Evolutionary conservation across 140 eudicot genomes (phyloP).

Genomic region (Ambrosia hybrid): DNA sequence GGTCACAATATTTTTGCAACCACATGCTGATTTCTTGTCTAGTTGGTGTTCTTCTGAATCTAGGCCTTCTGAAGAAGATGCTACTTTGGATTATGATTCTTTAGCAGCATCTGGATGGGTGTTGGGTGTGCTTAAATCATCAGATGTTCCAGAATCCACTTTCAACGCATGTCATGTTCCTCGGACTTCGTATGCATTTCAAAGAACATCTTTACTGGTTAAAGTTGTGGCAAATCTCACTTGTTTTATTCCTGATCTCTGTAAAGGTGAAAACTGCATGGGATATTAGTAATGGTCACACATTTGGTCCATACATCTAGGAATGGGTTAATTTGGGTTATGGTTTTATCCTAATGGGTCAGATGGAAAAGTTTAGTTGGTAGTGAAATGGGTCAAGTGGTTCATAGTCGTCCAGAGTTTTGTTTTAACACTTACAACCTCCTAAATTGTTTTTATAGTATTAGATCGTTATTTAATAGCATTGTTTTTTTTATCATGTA

Average conservation of each 20-base stretch:
- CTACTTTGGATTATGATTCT: constrained; percentile 75
- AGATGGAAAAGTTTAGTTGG: not conserved
- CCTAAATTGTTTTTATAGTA: not conserved
- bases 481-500: not conserved
- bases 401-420: not conserved
- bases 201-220: constrained; percentile 84
- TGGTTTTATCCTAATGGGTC: not conserved
- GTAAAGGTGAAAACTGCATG: constrained; percentile 62
- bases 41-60: constrained; percentile 93
- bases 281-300: not conserved
- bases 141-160: constrained; percentile 46
- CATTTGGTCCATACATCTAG: not conserved
- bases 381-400: not conserved
- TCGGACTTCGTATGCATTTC: constrained; percentile 79
- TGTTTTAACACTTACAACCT: no score
- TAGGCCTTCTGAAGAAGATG: constrained; percentile 74
- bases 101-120: constrained; percentile 63
- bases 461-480: not conserved
- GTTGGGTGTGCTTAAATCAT: constrained; percentile 45
- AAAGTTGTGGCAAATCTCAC: constrained; percentile 97
- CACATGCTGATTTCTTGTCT: constrained; percentile 78
- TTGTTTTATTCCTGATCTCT: constrained; percentile 80
- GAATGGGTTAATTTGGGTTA: not conserved
- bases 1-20: constrained; percentile 56
- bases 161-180: constrained; percentile 51